phyloP scores from a whole-genome alignment of 2,329 filamentous ascomycete genomes.

The Cercospora citrullina region DNA sequence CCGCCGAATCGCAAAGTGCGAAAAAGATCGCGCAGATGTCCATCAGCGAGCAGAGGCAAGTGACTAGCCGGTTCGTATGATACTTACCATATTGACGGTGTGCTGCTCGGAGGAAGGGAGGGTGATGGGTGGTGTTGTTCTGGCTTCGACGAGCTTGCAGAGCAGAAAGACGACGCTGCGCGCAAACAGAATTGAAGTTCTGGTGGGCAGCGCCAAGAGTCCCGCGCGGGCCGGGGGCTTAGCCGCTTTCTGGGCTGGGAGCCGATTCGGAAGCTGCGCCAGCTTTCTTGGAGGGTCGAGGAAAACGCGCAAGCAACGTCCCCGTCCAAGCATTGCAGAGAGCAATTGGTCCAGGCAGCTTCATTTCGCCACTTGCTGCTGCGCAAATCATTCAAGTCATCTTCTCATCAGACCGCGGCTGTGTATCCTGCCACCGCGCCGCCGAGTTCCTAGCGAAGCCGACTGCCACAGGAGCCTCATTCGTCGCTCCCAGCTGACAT shows the following conservation, averaged over 20 bases:
- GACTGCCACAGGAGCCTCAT: neutral
- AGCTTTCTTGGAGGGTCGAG: neutral
- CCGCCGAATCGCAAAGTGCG: conserved; percentile 24
- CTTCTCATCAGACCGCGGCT: neutral
- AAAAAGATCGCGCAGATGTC: conserved; percentile 13
- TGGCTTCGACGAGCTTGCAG: conserved; percentile 21
- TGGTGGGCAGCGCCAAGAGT: conserved; percentile 13
- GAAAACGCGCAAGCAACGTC: conserved; percentile 1
- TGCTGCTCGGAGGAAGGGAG: conserved; percentile 17
- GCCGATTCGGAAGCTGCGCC: conserved; percentile 1
- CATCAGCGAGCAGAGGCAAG: conserved; percentile 32
- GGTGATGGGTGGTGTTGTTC: conserved; percentile 7
- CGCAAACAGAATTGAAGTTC: conserved; percentile 8
- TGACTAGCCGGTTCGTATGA: conserved; percentile 19
- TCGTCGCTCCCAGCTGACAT: conserved; percentile 7
- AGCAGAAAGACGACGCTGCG: conserved; percentile 8
- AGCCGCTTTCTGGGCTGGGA: neutral
- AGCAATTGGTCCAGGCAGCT: neutral
- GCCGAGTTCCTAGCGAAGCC: conserved; percentile 6
- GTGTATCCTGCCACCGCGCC: neutral
- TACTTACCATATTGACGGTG: conserved; percentile 32
- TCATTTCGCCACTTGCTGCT: conserved; percentile 1
- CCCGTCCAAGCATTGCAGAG: neutral
- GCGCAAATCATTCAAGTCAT: neutral
- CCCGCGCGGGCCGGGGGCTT: neutral